phyloP scores from a whole-genome alignment of 257 asterid genomes.

The Primulina eburnea region DNA sequence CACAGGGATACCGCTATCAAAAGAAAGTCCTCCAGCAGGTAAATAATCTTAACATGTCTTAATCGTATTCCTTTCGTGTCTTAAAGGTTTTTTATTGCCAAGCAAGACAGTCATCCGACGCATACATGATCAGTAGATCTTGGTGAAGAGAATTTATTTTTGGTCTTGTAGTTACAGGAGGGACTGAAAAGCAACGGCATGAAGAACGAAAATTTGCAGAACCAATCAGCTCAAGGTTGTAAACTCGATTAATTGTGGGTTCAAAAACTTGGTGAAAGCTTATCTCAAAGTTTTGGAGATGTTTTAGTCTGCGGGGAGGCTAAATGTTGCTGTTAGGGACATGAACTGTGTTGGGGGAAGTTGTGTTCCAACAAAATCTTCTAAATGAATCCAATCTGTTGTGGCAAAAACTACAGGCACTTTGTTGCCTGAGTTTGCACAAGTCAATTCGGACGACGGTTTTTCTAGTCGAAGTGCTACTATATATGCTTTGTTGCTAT shows the following conservation, averaged over 20 bases:
- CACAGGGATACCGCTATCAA: slow-evolving; percentile 84
- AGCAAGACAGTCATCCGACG: background rate
- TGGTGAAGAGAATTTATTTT: background rate
- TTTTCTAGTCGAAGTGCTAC: background rate
- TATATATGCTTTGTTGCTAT: background rate
- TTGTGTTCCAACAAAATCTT: background rate
- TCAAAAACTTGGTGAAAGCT: slow-evolving; percentile 20
- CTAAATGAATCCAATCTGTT: slow-evolving; percentile 22
- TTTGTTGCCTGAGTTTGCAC: slow-evolving; percentile 17
- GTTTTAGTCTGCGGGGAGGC: slow-evolving; percentile 26
- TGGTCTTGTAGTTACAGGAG: slow-evolving; percentile 47
- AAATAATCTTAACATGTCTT: slow-evolving; percentile 8
- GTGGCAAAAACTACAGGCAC: slow-evolving; percentile 21
- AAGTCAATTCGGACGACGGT: background rate
- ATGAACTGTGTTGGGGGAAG: slow-evolving; percentile 11
- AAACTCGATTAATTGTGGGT: slow-evolving; percentile 44
- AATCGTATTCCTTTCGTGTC: background rate
- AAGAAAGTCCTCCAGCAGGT: slow-evolving; percentile 89
- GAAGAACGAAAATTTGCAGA: slow-evolving; percentile 31
- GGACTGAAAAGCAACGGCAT: slow-evolving; percentile 39
- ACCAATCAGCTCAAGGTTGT: slow-evolving; percentile 30
- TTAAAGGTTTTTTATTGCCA: background rate
- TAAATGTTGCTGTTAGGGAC: slow-evolving; percentile 24
- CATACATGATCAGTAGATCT: background rate
- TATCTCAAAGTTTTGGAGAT: slow-evolving; percentile 15